These are phyloP conservation scores for Kondoa malvinella DNA, from an alignment of 768 basidiomycete species.

Conservation along the genomic window DNA sequence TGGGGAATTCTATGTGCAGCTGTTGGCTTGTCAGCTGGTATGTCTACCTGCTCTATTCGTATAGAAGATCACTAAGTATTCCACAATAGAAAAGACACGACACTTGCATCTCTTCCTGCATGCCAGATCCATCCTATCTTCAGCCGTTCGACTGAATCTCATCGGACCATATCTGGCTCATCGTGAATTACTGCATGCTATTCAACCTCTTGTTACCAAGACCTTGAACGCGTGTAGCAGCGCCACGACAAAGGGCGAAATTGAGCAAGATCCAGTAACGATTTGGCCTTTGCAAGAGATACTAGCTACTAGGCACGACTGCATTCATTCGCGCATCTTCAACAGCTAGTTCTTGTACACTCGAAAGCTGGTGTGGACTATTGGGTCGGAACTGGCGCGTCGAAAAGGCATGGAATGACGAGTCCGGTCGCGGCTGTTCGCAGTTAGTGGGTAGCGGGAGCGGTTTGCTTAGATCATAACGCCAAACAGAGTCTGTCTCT, in stretches of 20 bases:
- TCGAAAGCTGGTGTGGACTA: too few species aligned
- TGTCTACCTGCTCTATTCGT: conserved; percentile 37
- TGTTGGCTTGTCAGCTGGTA: conserved; percentile 45
- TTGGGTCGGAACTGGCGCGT: too few species aligned
- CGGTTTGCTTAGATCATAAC: too few species aligned
- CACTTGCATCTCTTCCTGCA: conserved; percentile 87
- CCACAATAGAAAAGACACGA: conserved; percentile 46
- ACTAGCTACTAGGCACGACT: conserved; percentile 69
- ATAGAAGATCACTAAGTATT: neutral
- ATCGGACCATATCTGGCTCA: conserved; percentile 87
- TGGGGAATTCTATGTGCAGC: conserved; percentile 74
- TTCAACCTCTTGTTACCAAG: conserved; percentile 48
- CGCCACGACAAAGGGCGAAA: conserved; percentile 12
- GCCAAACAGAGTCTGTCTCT: too few species aligned
- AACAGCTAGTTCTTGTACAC: conserved; percentile 48
- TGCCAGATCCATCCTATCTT: conserved; percentile 71
- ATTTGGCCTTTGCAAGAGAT: conserved; percentile 97
- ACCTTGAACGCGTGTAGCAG: conserved; percentile 38
- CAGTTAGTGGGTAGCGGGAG: too few species aligned
- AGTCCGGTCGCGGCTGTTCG: too few species aligned
- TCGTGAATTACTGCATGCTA: conserved; percentile 58
- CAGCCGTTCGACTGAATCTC: conserved; percentile 75
- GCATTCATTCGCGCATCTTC: conserved; percentile 91
- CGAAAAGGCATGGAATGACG: too few species aligned
- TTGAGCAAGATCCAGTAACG: conserved; percentile 37